Evolutionary conservation across 2,329 filamentous ascomycete genomes (phyloP).

Genomic region (Lachnellula suecica): DNA sequence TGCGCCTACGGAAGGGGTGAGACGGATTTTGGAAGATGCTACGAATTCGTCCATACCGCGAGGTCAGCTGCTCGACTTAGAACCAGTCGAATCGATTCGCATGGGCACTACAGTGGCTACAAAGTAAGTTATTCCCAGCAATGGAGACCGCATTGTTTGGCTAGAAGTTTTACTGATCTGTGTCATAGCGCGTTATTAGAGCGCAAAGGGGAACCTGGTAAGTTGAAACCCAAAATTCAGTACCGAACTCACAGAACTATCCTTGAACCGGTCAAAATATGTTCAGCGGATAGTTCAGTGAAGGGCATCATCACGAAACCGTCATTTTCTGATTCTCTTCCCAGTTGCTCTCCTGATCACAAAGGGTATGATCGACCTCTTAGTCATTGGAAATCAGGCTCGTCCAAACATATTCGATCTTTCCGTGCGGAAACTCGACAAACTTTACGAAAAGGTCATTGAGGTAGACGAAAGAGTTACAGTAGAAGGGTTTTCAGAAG

Average conservation of each 20-base stretch:
- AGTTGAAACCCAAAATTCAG: no score
- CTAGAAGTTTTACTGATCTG: conserved; percentile 58
- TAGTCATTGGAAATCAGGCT: conserved; percentile 70
- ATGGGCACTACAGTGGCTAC: conserved; percentile 80
- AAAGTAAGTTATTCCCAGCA: conserved; percentile 48
- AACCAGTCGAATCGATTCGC: conserved; percentile 53
- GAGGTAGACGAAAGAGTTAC: conserved; percentile 73
- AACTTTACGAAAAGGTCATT: conserved; percentile 65
- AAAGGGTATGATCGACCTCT: conserved; percentile 67
- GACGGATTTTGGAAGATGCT: conserved; percentile 59
- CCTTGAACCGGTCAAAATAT: no score
- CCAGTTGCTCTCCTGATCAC: conserved; percentile 45
- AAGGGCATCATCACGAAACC: no score
- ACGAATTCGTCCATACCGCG: conserved; percentile 44
- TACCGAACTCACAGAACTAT: conserved; percentile 65
- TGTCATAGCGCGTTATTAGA: conserved; percentile 63
- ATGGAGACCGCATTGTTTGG: not conserved
- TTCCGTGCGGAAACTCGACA: conserved; percentile 63
- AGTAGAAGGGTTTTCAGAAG: conserved; percentile 61
- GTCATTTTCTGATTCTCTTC: no score
- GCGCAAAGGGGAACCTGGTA: conserved; percentile 68
- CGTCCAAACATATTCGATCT: conserved; percentile 71
- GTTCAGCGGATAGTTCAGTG: no score
- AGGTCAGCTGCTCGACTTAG: conserved; percentile 3
- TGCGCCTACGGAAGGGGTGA: conserved; percentile 65